Conservation (phyloP, 768 basidiomycete species). For the Boletus sp. region DNA sequence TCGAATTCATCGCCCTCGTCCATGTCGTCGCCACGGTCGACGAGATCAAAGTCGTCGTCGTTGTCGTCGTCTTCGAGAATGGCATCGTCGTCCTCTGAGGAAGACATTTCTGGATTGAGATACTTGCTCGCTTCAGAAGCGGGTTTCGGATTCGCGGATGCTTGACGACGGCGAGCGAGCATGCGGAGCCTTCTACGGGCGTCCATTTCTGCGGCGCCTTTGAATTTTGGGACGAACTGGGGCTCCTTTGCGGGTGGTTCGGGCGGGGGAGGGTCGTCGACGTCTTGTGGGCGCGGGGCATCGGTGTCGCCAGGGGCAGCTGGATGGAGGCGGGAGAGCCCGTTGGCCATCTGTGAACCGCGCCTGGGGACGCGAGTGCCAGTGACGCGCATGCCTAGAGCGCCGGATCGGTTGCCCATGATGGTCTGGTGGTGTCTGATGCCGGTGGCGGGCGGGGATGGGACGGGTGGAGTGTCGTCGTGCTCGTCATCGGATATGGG, state of each 20-base stretch:
- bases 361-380: slow-evolving; percentile 61
- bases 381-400: slow-evolving; percentile 71
- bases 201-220: slow-evolving; percentile 86
- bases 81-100: slow-evolving; percentile 53
- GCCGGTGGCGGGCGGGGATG: slow-evolving; percentile 33
- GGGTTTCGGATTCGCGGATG: slow-evolving; percentile 26
- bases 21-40: slow-evolving; percentile 47
- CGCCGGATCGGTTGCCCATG: slow-evolving; percentile 70
- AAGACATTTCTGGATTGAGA: slow-evolving; percentile 47
- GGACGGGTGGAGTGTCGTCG: slow-evolving; percentile 26
- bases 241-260: slow-evolving; percentile 48
- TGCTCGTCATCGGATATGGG: slow-evolving; percentile 70
- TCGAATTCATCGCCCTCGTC: slow-evolving; percentile 78
- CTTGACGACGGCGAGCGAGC: slow-evolving; percentile 53
- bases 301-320: slow-evolving; percentile 12
- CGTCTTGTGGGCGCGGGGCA: slow-evolving; percentile 7
- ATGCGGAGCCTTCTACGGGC: slow-evolving; percentile 63
- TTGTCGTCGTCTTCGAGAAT: slow-evolving; percentile 50
- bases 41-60: slow-evolving; percentile 49
- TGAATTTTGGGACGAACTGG: slow-evolving; percentile 76
- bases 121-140: slow-evolving; percentile 32
- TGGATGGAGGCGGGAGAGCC: slow-evolving; percentile 11
- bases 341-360: slow-evolving; percentile 30
- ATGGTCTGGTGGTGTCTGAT: slow-evolving; percentile 90
- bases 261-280: slow-evolving; percentile 15